These are phyloP conservation scores for Bryopsis sp. DNA, from an alignment of 139 green algal species.

Conservation along the genomic window DNA sequence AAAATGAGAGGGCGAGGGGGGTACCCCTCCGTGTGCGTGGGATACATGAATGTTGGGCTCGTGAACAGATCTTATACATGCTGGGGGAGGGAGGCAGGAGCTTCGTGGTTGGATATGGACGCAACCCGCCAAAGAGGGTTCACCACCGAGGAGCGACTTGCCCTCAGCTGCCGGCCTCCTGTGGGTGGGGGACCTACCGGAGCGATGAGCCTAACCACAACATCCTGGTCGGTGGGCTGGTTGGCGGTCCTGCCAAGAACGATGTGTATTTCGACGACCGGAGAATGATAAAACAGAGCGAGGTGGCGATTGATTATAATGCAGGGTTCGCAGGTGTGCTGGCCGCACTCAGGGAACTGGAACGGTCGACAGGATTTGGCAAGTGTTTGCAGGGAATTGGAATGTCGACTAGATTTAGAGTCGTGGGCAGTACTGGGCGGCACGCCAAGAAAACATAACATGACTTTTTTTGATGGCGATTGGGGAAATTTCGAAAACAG, in stretches of 20 bases:
- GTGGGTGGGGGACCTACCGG: not conserved
- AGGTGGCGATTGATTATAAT: conserved; percentile 43
- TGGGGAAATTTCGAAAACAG: no score
- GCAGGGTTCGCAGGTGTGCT: conserved; percentile 31
- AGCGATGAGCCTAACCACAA: conserved; percentile 37
- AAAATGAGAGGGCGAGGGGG: no score
- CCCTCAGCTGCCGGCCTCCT: conserved; percentile 2
- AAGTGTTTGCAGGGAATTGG: no score
- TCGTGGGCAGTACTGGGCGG: no score
- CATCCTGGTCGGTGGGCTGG: conserved; percentile 47
- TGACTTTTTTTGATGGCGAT: no score
- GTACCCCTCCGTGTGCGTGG: no score
- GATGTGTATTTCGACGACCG: conserved; percentile 24
- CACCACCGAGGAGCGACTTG: conserved; percentile 39
- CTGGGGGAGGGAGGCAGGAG: conserved; percentile 25
- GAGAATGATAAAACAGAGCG: conserved; percentile 21
- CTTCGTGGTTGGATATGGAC: conserved; percentile 35
- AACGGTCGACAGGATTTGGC: no score
- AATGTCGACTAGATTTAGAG: no score
- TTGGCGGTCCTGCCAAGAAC: conserved; percentile 39
- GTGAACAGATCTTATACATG: conserved; percentile 33
- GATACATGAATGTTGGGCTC: no score
- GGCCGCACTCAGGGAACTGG: conserved; percentile 16
- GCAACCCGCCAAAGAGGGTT: conserved; percentile 19
- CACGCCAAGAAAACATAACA: no score